These are phyloP conservation scores for Crataegus laevigata DNA, from an alignment of 306 rosid species.

Conservation along the genomic window DNA sequence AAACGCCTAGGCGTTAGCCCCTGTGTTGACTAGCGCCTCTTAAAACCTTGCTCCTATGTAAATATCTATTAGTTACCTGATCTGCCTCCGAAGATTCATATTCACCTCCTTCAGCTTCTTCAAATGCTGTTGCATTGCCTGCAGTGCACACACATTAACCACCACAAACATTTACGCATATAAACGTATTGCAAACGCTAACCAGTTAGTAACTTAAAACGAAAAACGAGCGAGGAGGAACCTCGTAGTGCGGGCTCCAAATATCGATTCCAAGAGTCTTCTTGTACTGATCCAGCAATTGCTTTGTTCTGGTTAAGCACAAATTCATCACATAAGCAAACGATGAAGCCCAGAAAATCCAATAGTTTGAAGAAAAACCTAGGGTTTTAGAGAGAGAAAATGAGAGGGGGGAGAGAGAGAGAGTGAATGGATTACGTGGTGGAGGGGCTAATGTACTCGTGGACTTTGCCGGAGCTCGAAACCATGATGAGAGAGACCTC, in stretches of 20 bases:
- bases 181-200: neutral
- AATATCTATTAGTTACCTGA: slow-evolving; percentile 32
- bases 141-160: neutral
- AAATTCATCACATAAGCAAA: neutral
- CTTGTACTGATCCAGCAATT: slow-evolving; percentile 67
- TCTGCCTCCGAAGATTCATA: slow-evolving; percentile 60
- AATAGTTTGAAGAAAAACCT: neutral
- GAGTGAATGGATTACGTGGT: slow-evolving; percentile 31
- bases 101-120: slow-evolving; percentile 57
- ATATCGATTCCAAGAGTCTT: slow-evolving; percentile 46
- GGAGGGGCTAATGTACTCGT: slow-evolving; percentile 58
- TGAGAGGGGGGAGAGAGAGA: too few species aligned
- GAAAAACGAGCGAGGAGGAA: neutral
- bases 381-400: neutral
- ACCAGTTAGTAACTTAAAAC: too few species aligned
- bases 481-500: slow-evolving; percentile 66
- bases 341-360: too few species aligned
- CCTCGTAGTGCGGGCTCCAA: slow-evolving; percentile 82
- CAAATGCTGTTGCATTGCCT: slow-evolving; percentile 71
- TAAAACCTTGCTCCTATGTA: too few species aligned
- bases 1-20: too few species aligned
- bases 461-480: slow-evolving; percentile 63
- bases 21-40: too few species aligned
- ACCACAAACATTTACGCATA: neutral
- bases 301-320: slow-evolving; percentile 44